Conservation (phyloP, 2,329 filamentous ascomycete species). For the Chrysoporthe deuterocubensis region DNA sequence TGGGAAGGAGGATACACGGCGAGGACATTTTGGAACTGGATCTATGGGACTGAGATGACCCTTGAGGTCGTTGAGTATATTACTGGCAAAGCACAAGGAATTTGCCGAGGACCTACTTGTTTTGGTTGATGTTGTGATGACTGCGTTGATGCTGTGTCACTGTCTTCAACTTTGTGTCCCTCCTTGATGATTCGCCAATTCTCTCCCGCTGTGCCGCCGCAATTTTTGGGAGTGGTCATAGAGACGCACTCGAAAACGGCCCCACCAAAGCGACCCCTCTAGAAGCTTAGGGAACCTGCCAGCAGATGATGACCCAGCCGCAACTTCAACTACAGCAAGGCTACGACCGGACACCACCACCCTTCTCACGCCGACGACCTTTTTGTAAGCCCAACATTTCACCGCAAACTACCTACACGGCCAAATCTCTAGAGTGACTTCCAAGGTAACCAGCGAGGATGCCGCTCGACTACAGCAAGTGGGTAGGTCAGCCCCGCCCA, state of each 20-base stretch:
- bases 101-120: neutral
- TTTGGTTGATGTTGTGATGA: neutral
- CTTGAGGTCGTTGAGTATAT: neutral
- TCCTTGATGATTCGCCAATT: no score
- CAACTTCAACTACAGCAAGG: neutral
- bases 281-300: constrained; percentile 8
- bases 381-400: neutral
- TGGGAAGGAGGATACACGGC: neutral
- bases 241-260: neutral
- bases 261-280: constrained; percentile 13
- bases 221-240: neutral
- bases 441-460: constrained; percentile 37
- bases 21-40: neutral
- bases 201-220: no score
- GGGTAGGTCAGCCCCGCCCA: constrained; percentile 47
- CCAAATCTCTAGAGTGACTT: neutral
- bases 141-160: neutral
- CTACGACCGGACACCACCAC: neutral
- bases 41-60: neutral
- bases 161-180: no score
- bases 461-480: constrained; percentile 65
- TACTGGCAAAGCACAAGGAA: neutral
- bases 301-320: neutral
- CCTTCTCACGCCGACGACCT: neutral
- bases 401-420: neutral